These are phyloP conservation scores for Hyaloscypha bicolor DNA, from an alignment of 495 filamentous ascomycete species.

Conservation along the genomic window DNA sequence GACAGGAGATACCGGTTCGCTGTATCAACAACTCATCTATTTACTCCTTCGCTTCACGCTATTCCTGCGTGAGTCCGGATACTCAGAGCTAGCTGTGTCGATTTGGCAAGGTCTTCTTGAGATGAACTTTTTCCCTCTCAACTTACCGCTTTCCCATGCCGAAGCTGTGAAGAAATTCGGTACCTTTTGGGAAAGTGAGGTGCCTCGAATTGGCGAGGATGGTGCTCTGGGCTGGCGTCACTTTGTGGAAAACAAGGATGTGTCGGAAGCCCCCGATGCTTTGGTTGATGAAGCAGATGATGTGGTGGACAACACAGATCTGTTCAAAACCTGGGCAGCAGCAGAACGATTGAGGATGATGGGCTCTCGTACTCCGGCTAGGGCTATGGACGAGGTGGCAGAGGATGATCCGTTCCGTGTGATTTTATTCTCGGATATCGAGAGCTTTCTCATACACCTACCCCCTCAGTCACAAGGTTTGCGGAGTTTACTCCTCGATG, in stretches of 20 bases:
- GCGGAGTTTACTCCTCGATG: constrained; percentile 57
- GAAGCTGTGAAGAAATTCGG: constrained; percentile 23
- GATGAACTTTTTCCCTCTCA: constrained; percentile 63
- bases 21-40: constrained; percentile 63
- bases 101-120: constrained; percentile 87
- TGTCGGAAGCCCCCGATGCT: constrained; percentile 42
- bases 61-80: constrained; percentile 79
- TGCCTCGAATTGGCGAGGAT: constrained; percentile 75
- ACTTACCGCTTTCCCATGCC: constrained; percentile 13
- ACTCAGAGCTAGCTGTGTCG: constrained; percentile 72
- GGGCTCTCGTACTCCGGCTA: constrained; percentile 61
- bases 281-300: constrained; percentile 26
- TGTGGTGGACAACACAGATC: constrained; percentile 38
- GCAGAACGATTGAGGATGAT: constrained; percentile 55
- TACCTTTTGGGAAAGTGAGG: constrained; percentile 86
- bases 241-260: constrained; percentile 43
- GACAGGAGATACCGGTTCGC: constrained; percentile 24
- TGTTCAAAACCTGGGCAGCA: constrained; percentile 56
- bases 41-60: constrained; percentile 72
- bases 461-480: constrained; percentile 38
- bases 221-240: constrained; percentile 70
- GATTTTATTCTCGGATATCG: constrained; percentile 77
- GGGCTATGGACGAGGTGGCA: constrained; percentile 60
- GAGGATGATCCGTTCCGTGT: constrained; percentile 76
- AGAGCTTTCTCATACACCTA: constrained; percentile 60